phyloP scores from a whole-genome alignment of 306 rosid genomes.

The Oxytropis ochrocephala region DNA sequence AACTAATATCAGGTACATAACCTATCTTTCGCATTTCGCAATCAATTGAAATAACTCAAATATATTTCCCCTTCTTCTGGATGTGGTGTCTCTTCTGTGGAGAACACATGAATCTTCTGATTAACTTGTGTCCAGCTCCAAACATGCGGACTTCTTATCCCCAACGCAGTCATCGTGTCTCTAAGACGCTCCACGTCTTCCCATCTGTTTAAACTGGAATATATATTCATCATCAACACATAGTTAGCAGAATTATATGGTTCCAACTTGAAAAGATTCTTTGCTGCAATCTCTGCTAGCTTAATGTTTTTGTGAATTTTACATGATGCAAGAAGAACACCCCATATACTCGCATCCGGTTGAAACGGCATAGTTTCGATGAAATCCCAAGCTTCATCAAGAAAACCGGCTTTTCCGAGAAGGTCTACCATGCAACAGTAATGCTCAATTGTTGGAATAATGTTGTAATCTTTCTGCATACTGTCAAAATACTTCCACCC shows the following conservation, averaged over 20 bases:
- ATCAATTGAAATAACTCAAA: constrained; percentile 54
- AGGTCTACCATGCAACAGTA: constrained; percentile 74
- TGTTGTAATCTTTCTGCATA: constrained; percentile 46
- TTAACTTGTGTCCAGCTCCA: constrained; percentile 70
- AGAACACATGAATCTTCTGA: constrained; percentile 44
- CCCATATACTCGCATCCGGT: constrained; percentile 64
- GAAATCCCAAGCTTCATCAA: constrained; percentile 70
- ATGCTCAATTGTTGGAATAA: constrained; percentile 61
- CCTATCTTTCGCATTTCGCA: constrained; percentile 47
- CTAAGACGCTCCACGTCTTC: constrained; percentile 42
- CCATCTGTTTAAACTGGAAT: constrained; percentile 55
- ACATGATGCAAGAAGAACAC: constrained; percentile 57
- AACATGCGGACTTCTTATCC: constrained; percentile 35
- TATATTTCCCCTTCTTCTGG: constrained; percentile 52
- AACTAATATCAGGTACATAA: constrained; percentile 41
- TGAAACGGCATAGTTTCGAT: constrained; percentile 45
- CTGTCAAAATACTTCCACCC: constrained; percentile 70
- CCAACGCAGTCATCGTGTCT: constrained; percentile 30
- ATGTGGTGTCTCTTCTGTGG: constrained; percentile 50
- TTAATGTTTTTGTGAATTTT: constrained; percentile 37
- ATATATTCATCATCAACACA: constrained; percentile 57
- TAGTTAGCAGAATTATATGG: constrained; percentile 56
- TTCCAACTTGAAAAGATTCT: constrained; percentile 52
- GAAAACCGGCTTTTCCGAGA: constrained; percentile 65
- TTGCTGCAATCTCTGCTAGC: constrained; percentile 54